Conservation (phyloP, 148 eudicot species). For the Cornus florida region DNA sequence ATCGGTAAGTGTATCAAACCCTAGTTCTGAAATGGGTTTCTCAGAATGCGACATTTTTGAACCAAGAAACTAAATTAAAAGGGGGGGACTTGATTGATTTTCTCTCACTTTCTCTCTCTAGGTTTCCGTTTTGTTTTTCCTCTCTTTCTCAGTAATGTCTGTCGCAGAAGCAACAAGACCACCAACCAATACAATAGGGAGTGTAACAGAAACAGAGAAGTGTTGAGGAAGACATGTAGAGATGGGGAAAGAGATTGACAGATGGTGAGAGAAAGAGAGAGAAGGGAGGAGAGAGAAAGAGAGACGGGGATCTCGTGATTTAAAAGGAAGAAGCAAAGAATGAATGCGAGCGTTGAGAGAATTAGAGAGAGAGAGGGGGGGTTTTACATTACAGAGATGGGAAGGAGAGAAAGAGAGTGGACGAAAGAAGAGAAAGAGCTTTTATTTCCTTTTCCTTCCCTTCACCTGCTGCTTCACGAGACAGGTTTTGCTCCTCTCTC, state of each 20-base stretch:
- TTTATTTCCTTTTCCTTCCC: conserved; percentile 19
- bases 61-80: background rate
- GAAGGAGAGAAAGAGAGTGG: conserved; percentile 3
- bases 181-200: conserved; percentile 15
- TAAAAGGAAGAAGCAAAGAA: conserved; percentile 67
- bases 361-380: conserved; percentile 4
- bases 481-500: conserved; percentile 8
- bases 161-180: background rate
- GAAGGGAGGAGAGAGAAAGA: conserved; percentile 7
- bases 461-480: conserved; percentile 37
- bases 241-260: conserved; percentile 17
- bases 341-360: conserved; percentile 51
- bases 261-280: background rate
- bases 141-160: conserved; percentile 12
- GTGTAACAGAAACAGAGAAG: conserved; percentile 13
- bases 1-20: conserved; percentile 36
- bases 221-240: conserved; percentile 22
- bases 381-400: background rate
- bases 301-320: conserved; percentile 83
- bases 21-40: conserved; percentile 38
- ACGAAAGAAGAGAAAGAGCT: conserved; percentile 6
- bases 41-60: conserved; percentile 42
- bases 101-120: conserved; percentile 4
- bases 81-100: background rate
- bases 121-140: background rate